These are phyloP conservation scores for Fusarium abutilonis DNA, from an alignment of 2,329 filamentous ascomycete species.

Conservation along the genomic window DNA sequence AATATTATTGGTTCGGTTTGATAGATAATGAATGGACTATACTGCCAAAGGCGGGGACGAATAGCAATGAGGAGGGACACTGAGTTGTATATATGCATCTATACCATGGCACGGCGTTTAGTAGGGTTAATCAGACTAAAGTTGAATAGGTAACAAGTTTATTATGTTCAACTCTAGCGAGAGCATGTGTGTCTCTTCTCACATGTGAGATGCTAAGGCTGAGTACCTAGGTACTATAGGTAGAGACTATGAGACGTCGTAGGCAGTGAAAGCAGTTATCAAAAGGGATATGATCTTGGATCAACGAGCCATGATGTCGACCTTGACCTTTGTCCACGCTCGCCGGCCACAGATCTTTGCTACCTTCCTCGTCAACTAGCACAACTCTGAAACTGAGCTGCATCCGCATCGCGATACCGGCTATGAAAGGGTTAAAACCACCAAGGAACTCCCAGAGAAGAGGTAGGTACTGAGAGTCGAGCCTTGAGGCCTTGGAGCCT, in stretches of 20 bases:
- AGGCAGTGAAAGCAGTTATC: slow-evolving; percentile 14
- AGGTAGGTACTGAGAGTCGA: slow-evolving; percentile 3
- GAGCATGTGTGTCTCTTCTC: too few relatives aligned
- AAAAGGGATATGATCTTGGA: slow-evolving; percentile 16
- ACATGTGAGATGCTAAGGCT: too few relatives aligned
- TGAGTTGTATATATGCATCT: slow-evolving; percentile 49
- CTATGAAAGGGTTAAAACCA: slow-evolving; percentile 13
- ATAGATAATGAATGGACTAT: slow-evolving; percentile 28
- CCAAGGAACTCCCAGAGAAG: slow-evolving; percentile 25
- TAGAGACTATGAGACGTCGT: slow-evolving; percentile 3
- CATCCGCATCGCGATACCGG: slow-evolving; percentile 6
- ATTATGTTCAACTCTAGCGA: background rate
- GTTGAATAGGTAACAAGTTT: slow-evolving; percentile 42
- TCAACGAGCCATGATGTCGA: slow-evolving; percentile 12
- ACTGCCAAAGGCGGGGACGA: slow-evolving; percentile 20
- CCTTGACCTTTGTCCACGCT: slow-evolving; percentile 6
- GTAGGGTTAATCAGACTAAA: slow-evolving; percentile 38
- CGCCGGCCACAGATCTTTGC: slow-evolving; percentile 8
- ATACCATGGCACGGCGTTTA: slow-evolving; percentile 55
- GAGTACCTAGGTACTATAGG: too few relatives aligned
- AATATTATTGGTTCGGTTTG: slow-evolving; percentile 28
- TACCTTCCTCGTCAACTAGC: slow-evolving; percentile 5
- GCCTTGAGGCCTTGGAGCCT: too few relatives aligned
- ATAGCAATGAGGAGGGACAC: slow-evolving; percentile 34
- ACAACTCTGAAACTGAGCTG: slow-evolving; percentile 5